Evolutionary conservation across 202 grass and related monocot species (phyloP).

Genomic region (Musa balbisiana): DNA sequence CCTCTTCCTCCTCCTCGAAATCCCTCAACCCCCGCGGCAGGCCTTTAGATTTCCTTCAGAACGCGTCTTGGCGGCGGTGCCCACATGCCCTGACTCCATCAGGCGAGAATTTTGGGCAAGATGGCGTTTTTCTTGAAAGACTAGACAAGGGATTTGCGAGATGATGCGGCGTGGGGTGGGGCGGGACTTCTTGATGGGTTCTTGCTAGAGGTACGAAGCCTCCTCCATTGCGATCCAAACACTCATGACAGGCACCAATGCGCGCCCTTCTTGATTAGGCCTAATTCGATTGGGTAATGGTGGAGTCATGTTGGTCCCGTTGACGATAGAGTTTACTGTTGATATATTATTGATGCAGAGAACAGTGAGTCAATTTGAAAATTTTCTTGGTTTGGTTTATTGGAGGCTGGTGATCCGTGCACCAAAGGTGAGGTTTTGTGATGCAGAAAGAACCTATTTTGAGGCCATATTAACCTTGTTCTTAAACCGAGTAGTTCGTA

Average conservation of each 20-base stretch:
- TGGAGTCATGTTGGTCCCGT: not conserved
- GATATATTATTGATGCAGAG: not conserved
- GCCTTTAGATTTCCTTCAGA: not conserved
- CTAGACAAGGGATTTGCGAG: not conserved
- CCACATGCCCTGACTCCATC: not conserved
- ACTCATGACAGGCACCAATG: not conserved
- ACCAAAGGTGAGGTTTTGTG: not conserved
- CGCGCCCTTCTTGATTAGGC: conserved; percentile 2
- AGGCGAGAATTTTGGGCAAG: not conserved
- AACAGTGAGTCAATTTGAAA: not conserved
- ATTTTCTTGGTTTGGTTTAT: not conserved
- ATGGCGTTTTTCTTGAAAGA: not conserved
- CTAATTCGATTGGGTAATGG: conserved; percentile 1
- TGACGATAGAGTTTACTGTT: not conserved
- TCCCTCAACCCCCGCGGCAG: not conserved
- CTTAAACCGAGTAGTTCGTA: not conserved
- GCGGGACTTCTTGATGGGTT: not conserved
- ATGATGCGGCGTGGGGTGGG: not conserved
- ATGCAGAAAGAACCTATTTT: not conserved
- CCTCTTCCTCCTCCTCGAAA: not conserved
- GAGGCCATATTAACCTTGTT: not conserved
- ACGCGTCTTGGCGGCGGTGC: not conserved
- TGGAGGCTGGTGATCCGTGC: not conserved
- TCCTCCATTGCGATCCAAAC: not conserved
- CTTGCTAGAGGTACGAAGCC: conserved; percentile 8